Evolutionary conservation across 768 basidiomycete genomes (phyloP).

Genomic region (Favolaschia claudopus): DNA sequence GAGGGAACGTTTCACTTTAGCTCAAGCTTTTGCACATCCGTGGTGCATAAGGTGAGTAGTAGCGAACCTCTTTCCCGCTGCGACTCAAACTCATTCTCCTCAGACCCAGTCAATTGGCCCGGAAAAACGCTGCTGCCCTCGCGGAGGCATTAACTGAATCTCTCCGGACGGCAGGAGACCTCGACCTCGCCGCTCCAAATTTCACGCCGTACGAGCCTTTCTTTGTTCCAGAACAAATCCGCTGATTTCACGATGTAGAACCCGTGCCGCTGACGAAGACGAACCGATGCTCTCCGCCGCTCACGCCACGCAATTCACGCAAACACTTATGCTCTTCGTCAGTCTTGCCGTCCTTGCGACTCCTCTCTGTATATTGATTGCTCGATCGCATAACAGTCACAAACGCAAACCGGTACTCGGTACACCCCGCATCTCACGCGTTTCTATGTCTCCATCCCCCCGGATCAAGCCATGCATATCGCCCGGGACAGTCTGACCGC

Average conservation of each 20-base stretch:
- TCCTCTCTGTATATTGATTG: not conserved
- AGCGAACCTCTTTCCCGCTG: not conserved
- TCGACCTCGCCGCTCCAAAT: conserved; percentile 72
- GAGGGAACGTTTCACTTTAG: conserved; percentile 67
- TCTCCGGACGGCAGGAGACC: conserved; percentile 74
- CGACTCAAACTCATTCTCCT: not conserved
- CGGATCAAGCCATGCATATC: conserved; percentile 57
- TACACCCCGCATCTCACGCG: conserved; percentile 83
- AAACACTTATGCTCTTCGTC: conserved; percentile 83
- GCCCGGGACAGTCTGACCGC: conserved; percentile 61
- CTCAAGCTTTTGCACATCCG: conserved; percentile 57
- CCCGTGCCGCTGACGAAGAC: conserved; percentile 55
- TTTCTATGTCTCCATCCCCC: conserved; percentile 73
- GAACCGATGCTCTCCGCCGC: conserved; percentile 69
- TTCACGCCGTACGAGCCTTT: conserved; percentile 41
- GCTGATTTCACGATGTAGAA: not conserved
- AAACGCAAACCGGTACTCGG: conserved; percentile 78
- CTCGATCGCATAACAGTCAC: conserved; percentile 57
- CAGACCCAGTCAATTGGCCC: conserved; percentile 77
- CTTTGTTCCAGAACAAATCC: not conserved
- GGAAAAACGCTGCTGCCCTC: conserved; percentile 56
- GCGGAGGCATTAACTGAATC: conserved; percentile 76
- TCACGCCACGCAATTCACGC: conserved; percentile 77
- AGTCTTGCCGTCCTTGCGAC: conserved; percentile 43
- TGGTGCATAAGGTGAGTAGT: conserved; percentile 75